Base-by-base conservation (phyloP, 148 eudicot genomes). In the Salicornia ramosissima region DNA sequence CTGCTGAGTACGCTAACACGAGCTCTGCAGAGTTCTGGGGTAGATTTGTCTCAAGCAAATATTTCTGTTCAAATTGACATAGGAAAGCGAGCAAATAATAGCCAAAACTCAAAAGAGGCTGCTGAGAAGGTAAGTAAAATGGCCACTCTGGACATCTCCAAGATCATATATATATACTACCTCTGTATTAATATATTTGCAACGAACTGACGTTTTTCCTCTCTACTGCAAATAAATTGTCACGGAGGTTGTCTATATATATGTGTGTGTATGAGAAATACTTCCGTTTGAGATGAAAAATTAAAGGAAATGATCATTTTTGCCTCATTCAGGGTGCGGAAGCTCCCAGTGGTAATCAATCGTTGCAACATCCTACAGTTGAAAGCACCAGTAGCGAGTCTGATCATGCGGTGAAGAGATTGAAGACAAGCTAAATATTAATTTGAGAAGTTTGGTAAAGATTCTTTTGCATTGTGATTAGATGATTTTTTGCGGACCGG, bases 31-130 rank as follows among this genome's bases (percentile, higher is more conserved):
- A 88, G 80, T 71, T 94, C 97, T 36, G 98, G 98, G 67, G 82
- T 94, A 69, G 98, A 94, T 78, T 67, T 94, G 67, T 88, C 98
- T 50, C 88, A 88, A 51, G 96, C 98, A 63, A 90, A 74, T 81
- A 85, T 94, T 71, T 85, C 98, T 36, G 96, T 90, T 67, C 89
- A 94, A 81, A 83, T 94, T 46, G 96, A 94, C 80, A 75, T 90
- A 73, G 98, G 90, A 54, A 94, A 94, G 74, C 79, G 86, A 68
- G 84, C 89, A 67, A 85, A 85, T 64, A 66, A 70, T 33, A 33
- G 77, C 61, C 70, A 74, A 63, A 70, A 72, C 45, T 61, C 83
- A 43, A 75, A 75, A 28, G 54, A 82, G 26, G 77, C 81, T 24
- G 51, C 50, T 58, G 50, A 68, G 28, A 86, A 86, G 92, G 96